These are phyloP conservation scores for Brassica cretica DNA, from an alignment of 345 rosid species.

Conservation along the genomic window DNA sequence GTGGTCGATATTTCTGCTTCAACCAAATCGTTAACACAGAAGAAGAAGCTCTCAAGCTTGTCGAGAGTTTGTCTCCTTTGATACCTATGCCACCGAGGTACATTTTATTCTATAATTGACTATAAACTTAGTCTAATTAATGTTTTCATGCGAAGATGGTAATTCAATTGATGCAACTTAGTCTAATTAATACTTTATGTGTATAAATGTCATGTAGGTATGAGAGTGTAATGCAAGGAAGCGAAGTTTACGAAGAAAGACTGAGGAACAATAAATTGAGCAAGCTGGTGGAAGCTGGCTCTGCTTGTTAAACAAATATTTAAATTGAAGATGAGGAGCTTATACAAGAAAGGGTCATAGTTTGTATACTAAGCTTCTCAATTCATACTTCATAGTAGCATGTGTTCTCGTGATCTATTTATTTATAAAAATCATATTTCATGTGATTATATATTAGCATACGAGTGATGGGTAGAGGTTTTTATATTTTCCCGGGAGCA, in stretches of 20 bases:
- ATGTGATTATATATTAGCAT: background rate
- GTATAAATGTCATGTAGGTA: slow-evolving; percentile 46
- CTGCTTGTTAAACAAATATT: slow-evolving; percentile 44
- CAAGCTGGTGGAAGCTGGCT: slow-evolving; percentile 70
- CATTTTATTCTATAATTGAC: background rate
- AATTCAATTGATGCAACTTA: background rate
- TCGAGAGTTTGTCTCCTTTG: slow-evolving; percentile 62
- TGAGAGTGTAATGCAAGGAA: slow-evolving; percentile 54
- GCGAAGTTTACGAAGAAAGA: slow-evolving; percentile 61
- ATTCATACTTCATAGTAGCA: slow-evolving; percentile 14
- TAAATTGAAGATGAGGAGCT: slow-evolving; percentile 9
- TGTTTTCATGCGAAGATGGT: slow-evolving; percentile 1
- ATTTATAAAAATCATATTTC: background rate
- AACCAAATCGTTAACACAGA: slow-evolving; percentile 63
- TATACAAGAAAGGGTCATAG: slow-evolving; percentile 22
- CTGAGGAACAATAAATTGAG: slow-evolving; percentile 66
- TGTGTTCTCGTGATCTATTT: slow-evolving; percentile 10
- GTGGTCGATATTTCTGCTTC: slow-evolving; percentile 88
- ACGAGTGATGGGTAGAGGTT: background rate
- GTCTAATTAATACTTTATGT: slow-evolving; percentile 4
- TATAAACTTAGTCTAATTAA: background rate
- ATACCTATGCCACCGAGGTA: slow-evolving; percentile 72
- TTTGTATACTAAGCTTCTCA: slow-evolving; percentile 29
- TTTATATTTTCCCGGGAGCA: background rate
- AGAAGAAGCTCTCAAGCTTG: slow-evolving; percentile 68